phyloP scores from a whole-genome alignment of 1,284 basidiomycete genomes.

The Pyrrhoderma noxium region DNA sequence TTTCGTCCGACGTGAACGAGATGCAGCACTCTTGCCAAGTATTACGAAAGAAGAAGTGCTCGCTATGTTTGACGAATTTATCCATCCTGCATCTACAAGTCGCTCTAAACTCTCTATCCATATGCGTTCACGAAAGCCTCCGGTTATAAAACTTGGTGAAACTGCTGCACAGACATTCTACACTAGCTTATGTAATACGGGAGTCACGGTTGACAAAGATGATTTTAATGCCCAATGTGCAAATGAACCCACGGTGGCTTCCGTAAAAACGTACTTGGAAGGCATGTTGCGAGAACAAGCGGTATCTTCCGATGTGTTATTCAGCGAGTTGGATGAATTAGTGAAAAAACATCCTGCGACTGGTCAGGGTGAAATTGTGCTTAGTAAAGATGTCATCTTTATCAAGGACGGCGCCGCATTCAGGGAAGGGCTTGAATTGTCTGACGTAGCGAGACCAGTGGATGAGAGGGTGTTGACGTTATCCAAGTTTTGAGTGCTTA shows the following conservation, averaged over 20 bases:
- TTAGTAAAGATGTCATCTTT: constrained; percentile 47
- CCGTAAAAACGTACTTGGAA: constrained; percentile 51
- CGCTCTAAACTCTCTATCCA: constrained; percentile 82
- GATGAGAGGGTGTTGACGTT: constrained; percentile 65
- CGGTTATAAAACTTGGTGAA: constrained; percentile 53
- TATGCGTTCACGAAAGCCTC: constrained; percentile 61
- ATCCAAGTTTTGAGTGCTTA: constrained; percentile 33
- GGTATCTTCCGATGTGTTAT: constrained; percentile 40
- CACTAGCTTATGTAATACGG: constrained; percentile 42
- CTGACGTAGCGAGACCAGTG: constrained; percentile 49
- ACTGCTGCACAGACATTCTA: constrained; percentile 63
- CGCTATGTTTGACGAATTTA: constrained; percentile 61
- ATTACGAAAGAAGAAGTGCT: constrained; percentile 77
- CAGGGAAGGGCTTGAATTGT: constrained; percentile 52
- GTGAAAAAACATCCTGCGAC: constrained; percentile 44
- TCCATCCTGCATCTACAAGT: constrained; percentile 63
- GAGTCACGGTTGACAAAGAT: constrained; percentile 46
- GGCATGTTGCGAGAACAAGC: constrained; percentile 36
- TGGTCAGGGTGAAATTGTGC: constrained; percentile 41
- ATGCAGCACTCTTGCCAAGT: constrained; percentile 55
- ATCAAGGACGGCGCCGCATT: constrained; percentile 69
- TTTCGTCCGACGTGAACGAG: constrained; percentile 64
- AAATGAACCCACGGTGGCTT: constrained; percentile 39
- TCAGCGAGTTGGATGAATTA: constrained; percentile 47
- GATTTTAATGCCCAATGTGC: constrained; percentile 40